Base-by-base conservation (phyloP, 2,329 filamentous ascomycete genomes). In the Trichoderma afroharzianum region DNA sequence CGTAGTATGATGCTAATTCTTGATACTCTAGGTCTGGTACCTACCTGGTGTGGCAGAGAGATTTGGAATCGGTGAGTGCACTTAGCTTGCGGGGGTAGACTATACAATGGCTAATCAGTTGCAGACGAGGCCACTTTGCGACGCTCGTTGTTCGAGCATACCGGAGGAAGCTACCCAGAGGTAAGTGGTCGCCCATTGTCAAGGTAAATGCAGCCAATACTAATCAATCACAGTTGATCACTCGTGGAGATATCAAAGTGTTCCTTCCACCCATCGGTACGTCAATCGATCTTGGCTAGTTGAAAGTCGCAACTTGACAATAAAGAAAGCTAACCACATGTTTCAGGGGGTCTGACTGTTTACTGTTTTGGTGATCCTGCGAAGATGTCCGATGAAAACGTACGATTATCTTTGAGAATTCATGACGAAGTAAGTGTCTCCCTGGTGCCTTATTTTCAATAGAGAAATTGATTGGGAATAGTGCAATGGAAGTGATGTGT, bases 401-500 rank as follows among this genome's bases (percentile, higher is more conserved):
- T 91, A 71, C 90, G 88, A 73, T 86, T 98, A 55, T 94, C 96
- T 15, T 85, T 98, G 72, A 91, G 96, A 75, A 91, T 98, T 61
- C 96, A 90, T 74, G 88, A 90, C 75, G 88, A 90, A 83, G 87
- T 87, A 79, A 75, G 80, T 12, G 15, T 12, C n/a, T 4, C 21
- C 30, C 2, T 9, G 12, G 7, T 57, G 7, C 28, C 7, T 6
- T n/a, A 30, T 47, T 21, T 70, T 15, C 39, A 47, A n/a, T 47
- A 28, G 30, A n/a, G 30, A 50, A 50, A 21, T 73, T 76, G 59
- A 75, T 67, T 59, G 21, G 68, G 71, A 50, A 21, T 72, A 88
- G 85, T 98, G 96, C 83, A 98, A 98, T 79, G 96, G 96, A 71
- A 97, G 93, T 80, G 96, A 99, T 82, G 96, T 98, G 57, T 99